Evolutionary conservation across 2,329 filamentous ascomycete species (phyloP), one percentile per base, ranked within the genome.

Genomic region (Elsinoe perseae): DNA sequence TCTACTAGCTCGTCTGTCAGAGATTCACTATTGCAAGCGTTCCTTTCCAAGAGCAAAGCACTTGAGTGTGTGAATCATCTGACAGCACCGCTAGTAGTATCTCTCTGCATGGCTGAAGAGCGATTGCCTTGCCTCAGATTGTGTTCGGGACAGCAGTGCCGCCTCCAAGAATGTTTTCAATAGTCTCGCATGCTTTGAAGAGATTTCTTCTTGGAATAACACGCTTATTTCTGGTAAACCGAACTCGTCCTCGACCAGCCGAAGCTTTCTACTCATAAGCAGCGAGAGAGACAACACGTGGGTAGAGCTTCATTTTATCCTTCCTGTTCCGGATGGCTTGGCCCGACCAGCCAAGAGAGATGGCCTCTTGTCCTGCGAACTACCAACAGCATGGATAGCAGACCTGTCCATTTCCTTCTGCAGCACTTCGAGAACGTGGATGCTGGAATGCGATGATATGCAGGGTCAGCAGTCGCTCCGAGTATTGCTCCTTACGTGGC

Each of bases 261-360:
- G 16, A 36, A 25, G 25, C 20, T 21, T 36, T 52, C 48, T 38
- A 38, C 48, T 52, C 28, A 14, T 52, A n/a, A 52, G 30, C n/a
- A 52, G 48, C 30, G 28, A 52, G 28, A 21, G 14, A 20, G n/a
- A 21, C 28, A 38, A 52, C 48, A 52, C 48, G 48, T 52, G 48
- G 16, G 28, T 38, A 18, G 20, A 28, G 20, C 30, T 38, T 52
- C 48, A 52, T 38, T 52, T 52, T 21, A 52, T 27, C 48, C 48
- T 52, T 52, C 48, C 48, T 38, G 28, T 36, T 52, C 30, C 16
- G 48, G 48, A 36, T 30, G 12, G 25, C 48, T 52, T 52, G 48
- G 48, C 48, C 48, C 25, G 25, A 21, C 28, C 10, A 38, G 48
- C 48, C 48, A 52, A 52, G 48, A 25, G 20, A 32, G 28, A 52